phyloP scores from a whole-genome alignment of 768 basidiomycete species.

The Suillus fuscotomentosus region DNA sequence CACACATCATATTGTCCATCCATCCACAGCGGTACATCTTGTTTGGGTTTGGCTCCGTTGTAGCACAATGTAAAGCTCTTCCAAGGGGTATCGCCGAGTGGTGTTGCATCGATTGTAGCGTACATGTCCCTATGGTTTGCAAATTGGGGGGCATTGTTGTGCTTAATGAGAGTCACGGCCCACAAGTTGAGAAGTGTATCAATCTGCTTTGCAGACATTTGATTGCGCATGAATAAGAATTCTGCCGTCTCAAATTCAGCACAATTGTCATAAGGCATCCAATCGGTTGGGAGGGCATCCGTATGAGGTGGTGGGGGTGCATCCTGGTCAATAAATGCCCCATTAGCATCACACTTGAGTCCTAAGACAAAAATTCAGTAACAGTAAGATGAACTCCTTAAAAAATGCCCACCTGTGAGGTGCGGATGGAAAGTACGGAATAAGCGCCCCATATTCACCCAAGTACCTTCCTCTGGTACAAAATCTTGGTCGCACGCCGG shows the following conservation, averaged over 20 bases:
- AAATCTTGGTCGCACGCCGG: not conserved
- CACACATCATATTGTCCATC: conserved; percentile 23
- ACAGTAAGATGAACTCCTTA: not conserved
- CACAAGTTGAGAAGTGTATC: conserved; percentile 21
- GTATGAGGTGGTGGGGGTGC: not conserved
- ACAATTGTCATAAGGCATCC: conserved; percentile 15
- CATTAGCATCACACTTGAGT: not conserved
- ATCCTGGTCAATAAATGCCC: not conserved
- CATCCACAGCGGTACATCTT: conserved; percentile 24
- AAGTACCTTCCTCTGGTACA: not conserved
- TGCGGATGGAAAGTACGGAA: not conserved
- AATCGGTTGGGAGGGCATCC: conserved; percentile 9
- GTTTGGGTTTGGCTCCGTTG: conserved; percentile 10
- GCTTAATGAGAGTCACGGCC: conserved; percentile 7
- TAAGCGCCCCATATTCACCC: not conserved
- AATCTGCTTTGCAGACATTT: conserved; percentile 22
- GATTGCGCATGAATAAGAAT: conserved; percentile 15
- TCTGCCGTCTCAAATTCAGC: conserved; percentile 21
- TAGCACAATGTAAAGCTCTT: conserved; percentile 20
- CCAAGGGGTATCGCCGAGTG: conserved; percentile 28
- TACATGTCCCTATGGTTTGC: conserved; percentile 20
- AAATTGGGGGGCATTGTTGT: conserved; percentile 17
- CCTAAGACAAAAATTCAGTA: not conserved
- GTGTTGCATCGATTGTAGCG: conserved; percentile 23
- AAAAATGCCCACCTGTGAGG: not conserved